phyloP scores from a whole-genome alignment of 1,284 basidiomycete genomes.

The Ustilago hordei region DNA sequence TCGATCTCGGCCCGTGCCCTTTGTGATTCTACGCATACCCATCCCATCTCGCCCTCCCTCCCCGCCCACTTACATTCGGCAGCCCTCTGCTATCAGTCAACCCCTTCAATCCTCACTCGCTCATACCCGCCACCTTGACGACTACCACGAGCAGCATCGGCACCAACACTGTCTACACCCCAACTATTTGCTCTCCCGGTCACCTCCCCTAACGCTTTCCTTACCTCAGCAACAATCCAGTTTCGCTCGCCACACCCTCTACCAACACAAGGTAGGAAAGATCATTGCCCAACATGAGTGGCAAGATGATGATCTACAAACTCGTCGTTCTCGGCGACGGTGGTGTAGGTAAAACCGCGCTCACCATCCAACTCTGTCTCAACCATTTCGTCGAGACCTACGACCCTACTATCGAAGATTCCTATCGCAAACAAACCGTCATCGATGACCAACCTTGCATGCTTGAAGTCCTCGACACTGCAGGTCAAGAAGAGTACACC shows the following conservation, averaged over 20 bases:
- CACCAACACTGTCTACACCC: neutral
- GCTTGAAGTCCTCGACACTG: slow-evolving; percentile 89
- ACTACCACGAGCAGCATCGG: neutral
- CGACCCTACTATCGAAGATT: slow-evolving; percentile 70
- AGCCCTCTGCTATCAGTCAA: neutral
- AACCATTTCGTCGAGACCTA: slow-evolving; percentile 66
- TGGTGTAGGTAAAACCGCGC: slow-evolving; percentile 95
- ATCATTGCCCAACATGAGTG: slow-evolving; percentile 41
- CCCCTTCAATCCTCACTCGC: no score
- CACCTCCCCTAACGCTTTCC: no score
- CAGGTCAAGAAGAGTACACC: slow-evolving; percentile 78
- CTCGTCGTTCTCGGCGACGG: slow-evolving; percentile 96
- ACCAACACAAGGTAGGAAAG: neutral
- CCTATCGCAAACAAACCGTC: slow-evolving; percentile 70
- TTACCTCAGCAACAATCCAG: neutral
- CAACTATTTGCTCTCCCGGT: neutral
- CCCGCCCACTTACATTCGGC: neutral
- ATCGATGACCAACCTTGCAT: slow-evolving; percentile 71
- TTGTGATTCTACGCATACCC: neutral
- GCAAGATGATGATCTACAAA: slow-evolving; percentile 75
- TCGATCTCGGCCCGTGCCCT: slow-evolving; percentile 9
- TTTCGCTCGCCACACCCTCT: neutral
- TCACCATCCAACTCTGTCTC: slow-evolving; percentile 78
- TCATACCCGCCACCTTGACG: no score
- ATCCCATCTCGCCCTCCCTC: neutral